Evolutionary conservation across 768 basidiomycete species (phyloP), one percentile per base, ranked within the genome.

Genomic region (Imleria badia): DNA sequence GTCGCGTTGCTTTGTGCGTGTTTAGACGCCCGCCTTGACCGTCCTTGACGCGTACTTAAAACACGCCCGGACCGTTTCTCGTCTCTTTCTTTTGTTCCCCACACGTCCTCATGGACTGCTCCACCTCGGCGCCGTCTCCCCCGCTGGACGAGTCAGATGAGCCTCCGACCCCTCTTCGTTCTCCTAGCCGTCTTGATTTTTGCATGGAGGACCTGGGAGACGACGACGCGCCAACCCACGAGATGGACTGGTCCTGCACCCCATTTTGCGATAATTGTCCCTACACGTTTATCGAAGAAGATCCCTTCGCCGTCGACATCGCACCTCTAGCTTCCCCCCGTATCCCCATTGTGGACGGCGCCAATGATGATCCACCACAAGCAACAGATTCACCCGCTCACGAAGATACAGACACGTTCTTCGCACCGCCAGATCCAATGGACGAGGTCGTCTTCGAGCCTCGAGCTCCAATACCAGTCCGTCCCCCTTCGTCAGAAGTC

Each of bases 151-250:
- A 61, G 6, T 45, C 44, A 3, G 61, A 65, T 11, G 61, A 56
- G 20, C 45, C 52, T 9, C 51, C 17, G 15, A 33, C 41, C n/a
- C 77, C 78, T 33, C 67, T 70, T 59, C 77, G 79, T 31, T 78
- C 81, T 46, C 70, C 72, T 29, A 84, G 78, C 58, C 78, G 78
- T 42, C 72, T 82, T 9, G 78, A 78, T 44, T 81, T 80, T 36
- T 65, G 67, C 48, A 19, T 55, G 31, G 46, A 56, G 12, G 48
- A 35, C 12, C 19, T 31, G 2, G 56, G 60, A 6, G 35, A 45
- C 10, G 51, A 48, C n/a, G 23, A 39, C 36, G 30, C 47, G 38
- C 56, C 45, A 20, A 47, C 29, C n/a, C 20, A 54, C 20, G 47
- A 22, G 19, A 57, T 56, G 45, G 55, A 59, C 10, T 66, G 60